Evolutionary conservation across 768 basidiomycete species (phyloP), one percentile per base, ranked within the genome.

Genomic region (Xanthoconium purpureum): DNA sequence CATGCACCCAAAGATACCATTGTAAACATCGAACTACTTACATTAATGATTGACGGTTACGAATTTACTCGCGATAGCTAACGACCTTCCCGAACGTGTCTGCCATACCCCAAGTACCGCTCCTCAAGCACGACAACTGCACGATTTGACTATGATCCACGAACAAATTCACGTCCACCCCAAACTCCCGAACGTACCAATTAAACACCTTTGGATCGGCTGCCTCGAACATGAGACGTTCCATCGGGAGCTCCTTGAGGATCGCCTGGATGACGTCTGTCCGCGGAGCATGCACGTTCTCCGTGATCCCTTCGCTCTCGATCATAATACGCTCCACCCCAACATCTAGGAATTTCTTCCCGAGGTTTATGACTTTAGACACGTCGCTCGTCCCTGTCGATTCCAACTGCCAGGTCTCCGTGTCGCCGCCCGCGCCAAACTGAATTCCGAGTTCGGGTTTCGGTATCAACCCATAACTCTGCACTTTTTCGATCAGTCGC

Each of bases 371-470:
- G 24, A 77, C 45, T 18, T 42, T 60, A 7, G 58, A 60, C 17
- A 58, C 50, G 51, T 56, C 50, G 29, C 54, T 61, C 24, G 73
- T 77, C 1, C 76, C 75, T 9, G 71, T 72, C 17, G 69, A 63
- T 59, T 77, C 75, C 47, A 78, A 73, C 38, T 63, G 76, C 70
- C 35, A 74, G 53, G 35, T 70, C 65, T 9, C 56, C 17, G 75
- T 75, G 54, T 75, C 77, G 5, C 78, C 76, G 15, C 77, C 77
- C 0, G 76, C 77, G 20, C 78, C 78, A 71, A 74, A 75, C 65
- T 76, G 78, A 20, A 78, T 76, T 3, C 77, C 76, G 15, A 79
- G 67, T 58, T 78, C 76, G 0, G 77, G 78, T 58, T 79, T 79
- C 9, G 76, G 73, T 52, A 75, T 79, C 55, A 76, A 52, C 8